A percentile compares a stretch with the other conserved stretches of the same genome.
Evolutionary conservation across 2,329 filamentous ascomycete genomes (phyloP).

Genomic region (Aureobasidium sp.): DNA sequence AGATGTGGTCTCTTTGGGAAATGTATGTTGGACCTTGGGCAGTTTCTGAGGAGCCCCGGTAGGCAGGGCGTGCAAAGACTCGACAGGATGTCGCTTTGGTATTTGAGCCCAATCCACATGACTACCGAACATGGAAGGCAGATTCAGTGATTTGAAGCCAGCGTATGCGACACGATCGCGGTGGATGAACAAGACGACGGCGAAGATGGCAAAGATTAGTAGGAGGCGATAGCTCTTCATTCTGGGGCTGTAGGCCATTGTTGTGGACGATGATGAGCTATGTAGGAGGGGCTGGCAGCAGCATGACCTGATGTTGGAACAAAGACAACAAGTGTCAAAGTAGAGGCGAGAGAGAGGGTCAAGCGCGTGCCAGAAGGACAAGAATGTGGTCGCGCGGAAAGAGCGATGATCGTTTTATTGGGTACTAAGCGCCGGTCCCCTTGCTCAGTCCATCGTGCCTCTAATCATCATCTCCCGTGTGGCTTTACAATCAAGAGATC

Average conservation of each 20-base stretch:
- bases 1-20: slow-evolving; percentile 31
- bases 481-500: background rate
- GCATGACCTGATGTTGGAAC: background rate
- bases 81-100: slow-evolving; percentile 35
- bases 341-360: background rate
- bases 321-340: background rate
- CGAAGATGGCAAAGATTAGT: slow-evolving; percentile 14
- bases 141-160: slow-evolving; percentile 13
- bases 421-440: no score
- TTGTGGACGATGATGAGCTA: background rate
- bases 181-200: slow-evolving; percentile 15
- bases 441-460: no score
- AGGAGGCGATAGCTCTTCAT: slow-evolving; percentile 16
- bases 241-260: slow-evolving; percentile 9
- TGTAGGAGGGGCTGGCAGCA: background rate
- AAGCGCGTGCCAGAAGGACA: background rate
- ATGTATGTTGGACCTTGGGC: slow-evolving; percentile 38
- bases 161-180: slow-evolving; percentile 14
- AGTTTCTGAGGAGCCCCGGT: slow-evolving; percentile 32
- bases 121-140: background rate
- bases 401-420: slow-evolving; percentile 2
- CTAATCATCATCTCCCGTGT: no score
- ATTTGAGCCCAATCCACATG: slow-evolving; percentile 33
- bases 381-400: slow-evolving; percentile 4
- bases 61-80: slow-evolving; percentile 32